Evolutionary conservation across 208 protist genomes (phyloP).

Genomic region (Crithidia acanthocephali): DNA sequence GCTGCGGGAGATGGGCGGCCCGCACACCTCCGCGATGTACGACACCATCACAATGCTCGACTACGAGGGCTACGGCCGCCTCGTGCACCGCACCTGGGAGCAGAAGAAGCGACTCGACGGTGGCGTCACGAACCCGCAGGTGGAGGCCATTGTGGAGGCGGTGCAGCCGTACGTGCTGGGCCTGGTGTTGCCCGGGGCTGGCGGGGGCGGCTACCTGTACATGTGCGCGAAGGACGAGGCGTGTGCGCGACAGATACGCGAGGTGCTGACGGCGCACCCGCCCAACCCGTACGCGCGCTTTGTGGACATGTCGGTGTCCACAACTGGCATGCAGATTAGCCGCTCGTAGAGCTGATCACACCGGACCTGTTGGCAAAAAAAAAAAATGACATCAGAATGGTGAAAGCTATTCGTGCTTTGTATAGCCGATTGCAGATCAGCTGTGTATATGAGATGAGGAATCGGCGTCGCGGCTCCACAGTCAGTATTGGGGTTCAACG

Average conservation of each 20-base stretch:
- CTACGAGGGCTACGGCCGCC: conserved; percentile 40
- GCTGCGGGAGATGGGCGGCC: conserved; percentile 43
- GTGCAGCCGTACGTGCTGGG: conserved; percentile 52
- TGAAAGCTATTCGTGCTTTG: too few relatives aligned
- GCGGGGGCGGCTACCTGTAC: conserved; percentile 73
- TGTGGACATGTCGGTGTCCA: conserved; percentile 53
- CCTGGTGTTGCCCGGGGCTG: conserved; percentile 59
- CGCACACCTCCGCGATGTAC: conserved; percentile 46
- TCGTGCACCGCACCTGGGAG: conserved; percentile 48
- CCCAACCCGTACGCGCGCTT: conserved; percentile 56
- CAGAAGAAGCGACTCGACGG: conserved; percentile 59
- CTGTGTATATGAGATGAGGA: too few relatives aligned
- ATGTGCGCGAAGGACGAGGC: conserved; percentile 59
- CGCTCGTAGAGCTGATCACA: too few relatives aligned
- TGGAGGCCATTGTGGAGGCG: conserved; percentile 45
- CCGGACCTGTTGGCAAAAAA: too few relatives aligned
- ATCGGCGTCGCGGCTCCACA: too few relatives aligned
- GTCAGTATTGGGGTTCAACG: too few relatives aligned
- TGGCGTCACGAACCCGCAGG: conserved; percentile 36
- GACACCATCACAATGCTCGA: conserved; percentile 46
- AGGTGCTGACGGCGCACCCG: conserved; percentile 37
- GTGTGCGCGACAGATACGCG: conserved; percentile 41
- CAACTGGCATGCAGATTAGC: conserved; percentile 43
- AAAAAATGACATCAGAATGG: too few relatives aligned
- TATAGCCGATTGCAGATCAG: too few relatives aligned